These are phyloP conservation scores for Colletotrichum cuscutae DNA, from an alignment of 2,329 filamentous ascomycete species.

Conservation along the genomic window DNA sequence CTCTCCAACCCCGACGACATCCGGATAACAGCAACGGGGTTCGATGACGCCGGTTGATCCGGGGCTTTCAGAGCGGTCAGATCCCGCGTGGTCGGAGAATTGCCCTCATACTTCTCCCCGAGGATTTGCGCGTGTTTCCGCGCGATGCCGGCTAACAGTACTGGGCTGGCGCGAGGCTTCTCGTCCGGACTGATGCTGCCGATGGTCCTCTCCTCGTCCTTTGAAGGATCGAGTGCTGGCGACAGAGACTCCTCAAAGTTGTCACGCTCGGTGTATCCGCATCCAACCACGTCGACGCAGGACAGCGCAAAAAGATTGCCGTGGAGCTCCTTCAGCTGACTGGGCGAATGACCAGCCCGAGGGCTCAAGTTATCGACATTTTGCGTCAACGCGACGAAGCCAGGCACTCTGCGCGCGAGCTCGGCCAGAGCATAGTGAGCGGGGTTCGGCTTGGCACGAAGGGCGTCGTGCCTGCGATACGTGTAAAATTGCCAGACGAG, in stretches of 20 bases:
- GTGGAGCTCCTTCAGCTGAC: constrained; percentile 68
- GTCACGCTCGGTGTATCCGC: constrained; percentile 64
- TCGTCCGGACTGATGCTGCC: constrained; percentile 11
- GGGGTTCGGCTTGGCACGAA: constrained; percentile 69
- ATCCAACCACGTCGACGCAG: constrained; percentile 58
- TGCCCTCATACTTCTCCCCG: constrained; percentile 55
- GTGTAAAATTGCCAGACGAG: constrained; percentile 80
- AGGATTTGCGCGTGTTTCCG: constrained; percentile 65
- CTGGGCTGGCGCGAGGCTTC: constrained; percentile 31
- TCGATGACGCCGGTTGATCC: not conserved
- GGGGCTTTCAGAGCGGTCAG: constrained; percentile 21
- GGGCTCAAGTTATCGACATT: constrained; percentile 72
- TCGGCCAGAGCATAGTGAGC: constrained; percentile 74
- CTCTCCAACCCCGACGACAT: constrained; percentile 54
- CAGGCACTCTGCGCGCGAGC: constrained; percentile 61
- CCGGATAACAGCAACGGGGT: not conserved
- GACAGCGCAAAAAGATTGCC: constrained; percentile 36
- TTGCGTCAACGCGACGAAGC: constrained; percentile 71
- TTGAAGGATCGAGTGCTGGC: constrained; percentile 68
- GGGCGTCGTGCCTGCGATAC: constrained; percentile 71
- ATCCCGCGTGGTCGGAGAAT: constrained; percentile 24
- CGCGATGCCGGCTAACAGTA: constrained; percentile 38
- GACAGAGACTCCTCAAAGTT: constrained; percentile 73
- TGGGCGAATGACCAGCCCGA: constrained; percentile 66
- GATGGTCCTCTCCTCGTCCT: constrained; percentile 42